Base-by-base conservation (phyloP, 75 land plant species). In the Selaginella tamariscina region DNA sequence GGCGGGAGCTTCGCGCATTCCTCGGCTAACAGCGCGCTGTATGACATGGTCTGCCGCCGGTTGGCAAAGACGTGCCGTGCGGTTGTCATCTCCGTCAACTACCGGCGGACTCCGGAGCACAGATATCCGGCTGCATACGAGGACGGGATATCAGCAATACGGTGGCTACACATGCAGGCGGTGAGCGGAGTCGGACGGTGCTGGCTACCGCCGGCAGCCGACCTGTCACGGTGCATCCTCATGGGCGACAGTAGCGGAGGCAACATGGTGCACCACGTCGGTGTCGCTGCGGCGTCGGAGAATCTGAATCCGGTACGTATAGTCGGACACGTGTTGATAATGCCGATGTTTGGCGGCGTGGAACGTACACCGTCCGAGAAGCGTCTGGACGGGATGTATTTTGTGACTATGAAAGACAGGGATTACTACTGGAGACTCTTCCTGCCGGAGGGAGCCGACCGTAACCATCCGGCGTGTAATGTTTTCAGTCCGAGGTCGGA, bases 321-420 rank as follows among this genome's bases (percentile, higher is more conserved):
- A 18, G 30, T 13, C 33, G 88, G 91, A 2, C 8, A 76, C 27
- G 71, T 85, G 55, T 23, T 71, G 32, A 66, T 85, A 0, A 82
- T 79, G 44, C 89, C 89, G 0, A 79, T 75, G 60, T 86, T 85
- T 65, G 90, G 90, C 5, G 90, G 88, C 0, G 79, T 75, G 68
- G 83, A 85, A 56, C 21, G 85, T 33, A 82, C 82, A 29, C 70
- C 71, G 26, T 54, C 91, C 22, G 91, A 87, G 81, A 23, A 56
- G 24, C 56, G 72, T 56, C 66, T 79, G 22, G 20, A 0, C 0
- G 9, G 64, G 0, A 64, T 69, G 8, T 68, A 70, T 0, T 2
- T 82, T 5, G 76, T 76, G 21, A 30, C 68, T 18, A 8, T 74
- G 54, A 63, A 70, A 11, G 54, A 75, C 26, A 55, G 79, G 21